Conservation (phyloP, 2,329 filamentous ascomycete species). For the Diaporthe ilicicola region DNA sequence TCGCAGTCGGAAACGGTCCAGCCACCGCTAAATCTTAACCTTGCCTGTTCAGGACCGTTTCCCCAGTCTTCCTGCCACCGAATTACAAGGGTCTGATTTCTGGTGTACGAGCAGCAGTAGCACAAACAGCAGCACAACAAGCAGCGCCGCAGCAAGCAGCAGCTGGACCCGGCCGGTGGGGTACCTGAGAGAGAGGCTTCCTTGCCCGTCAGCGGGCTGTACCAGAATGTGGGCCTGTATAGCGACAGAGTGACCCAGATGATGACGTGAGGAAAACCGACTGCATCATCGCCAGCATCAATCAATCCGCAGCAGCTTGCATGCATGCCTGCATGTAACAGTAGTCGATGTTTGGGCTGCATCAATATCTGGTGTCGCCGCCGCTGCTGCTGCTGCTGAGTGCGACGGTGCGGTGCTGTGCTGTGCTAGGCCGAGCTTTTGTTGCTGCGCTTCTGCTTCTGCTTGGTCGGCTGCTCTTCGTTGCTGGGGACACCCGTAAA, state of each 20-base stretch:
- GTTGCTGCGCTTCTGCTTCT: background rate
- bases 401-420: slow-evolving; percentile 1
- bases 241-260: slow-evolving; percentile 11
- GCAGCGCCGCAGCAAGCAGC: background rate
- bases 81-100: slow-evolving; percentile 1
- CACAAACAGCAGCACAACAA: background rate
- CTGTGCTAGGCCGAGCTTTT: too few species aligned
- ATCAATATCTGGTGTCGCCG: background rate
- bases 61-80: slow-evolving; percentile 24
- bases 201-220: slow-evolving; percentile 14
- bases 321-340: too few species aligned
- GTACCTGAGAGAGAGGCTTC: background rate
- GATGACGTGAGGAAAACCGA: slow-evolving; percentile 10
- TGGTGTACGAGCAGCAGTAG: background rate
- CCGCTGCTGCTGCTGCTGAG: too few species aligned
- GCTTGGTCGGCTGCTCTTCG: slow-evolving; percentile 6
- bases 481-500: slow-evolving; percentile 22
- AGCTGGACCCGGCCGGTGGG: slow-evolving; percentile 5
- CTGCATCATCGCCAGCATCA: background rate
- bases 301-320: background rate
- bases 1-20: slow-evolving; percentile 21
- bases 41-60: slow-evolving; percentile 15
- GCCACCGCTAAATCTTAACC: slow-evolving; percentile 20
- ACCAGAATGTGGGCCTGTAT: background rate
- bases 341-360: background rate